phyloP scores from a whole-genome alignment of 202 grass and related monocot species.

The Cymbopogon flexuosus region DNA sequence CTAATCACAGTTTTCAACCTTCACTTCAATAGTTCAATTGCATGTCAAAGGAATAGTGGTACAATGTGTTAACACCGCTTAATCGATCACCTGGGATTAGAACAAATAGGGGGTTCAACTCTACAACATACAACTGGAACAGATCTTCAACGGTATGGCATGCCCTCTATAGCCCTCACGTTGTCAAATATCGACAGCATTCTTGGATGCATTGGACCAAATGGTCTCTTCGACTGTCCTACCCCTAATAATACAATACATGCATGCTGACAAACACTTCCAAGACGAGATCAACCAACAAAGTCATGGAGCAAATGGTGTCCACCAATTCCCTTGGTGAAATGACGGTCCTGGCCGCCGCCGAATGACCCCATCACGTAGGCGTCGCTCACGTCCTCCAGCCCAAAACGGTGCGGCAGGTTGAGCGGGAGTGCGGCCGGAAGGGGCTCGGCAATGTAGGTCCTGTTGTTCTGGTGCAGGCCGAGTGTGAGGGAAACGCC shows the following conservation, averaged over 20 bases:
- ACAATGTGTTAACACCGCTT: constrained; percentile 34
- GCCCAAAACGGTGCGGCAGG: constrained; percentile 69
- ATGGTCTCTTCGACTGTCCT: constrained; percentile 16
- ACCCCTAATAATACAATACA: constrained; percentile 36
- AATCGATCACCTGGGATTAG: constrained; percentile 30
- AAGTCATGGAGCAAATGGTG: constrained; percentile 91
- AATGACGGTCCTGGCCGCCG: constrained; percentile 61
- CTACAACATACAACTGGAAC: constrained; percentile 14
- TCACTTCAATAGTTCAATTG: neutral
- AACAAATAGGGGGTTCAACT: constrained; percentile 36
- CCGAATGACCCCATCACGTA: constrained; percentile 64
- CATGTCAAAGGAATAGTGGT: constrained; percentile 27
- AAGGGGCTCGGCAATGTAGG: constrained; percentile 60
- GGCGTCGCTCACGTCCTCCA: constrained; percentile 74
- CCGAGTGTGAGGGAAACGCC: constrained; percentile 85
- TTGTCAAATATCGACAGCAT: constrained; percentile 45
- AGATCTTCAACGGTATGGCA: constrained; percentile 34
- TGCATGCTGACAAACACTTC: neutral
- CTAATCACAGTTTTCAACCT: neutral
- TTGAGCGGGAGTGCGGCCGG: constrained; percentile 55
- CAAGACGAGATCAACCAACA: constrained; percentile 54
- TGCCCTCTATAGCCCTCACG: constrained; percentile 25
- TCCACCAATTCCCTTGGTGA: constrained; percentile 64
- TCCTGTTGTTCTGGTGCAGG: constrained; percentile 79
- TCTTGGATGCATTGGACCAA: neutral